phyloP scores from a whole-genome alignment of 805 yeast genomes.

The Zygotorulaspora danielsina region DNA sequence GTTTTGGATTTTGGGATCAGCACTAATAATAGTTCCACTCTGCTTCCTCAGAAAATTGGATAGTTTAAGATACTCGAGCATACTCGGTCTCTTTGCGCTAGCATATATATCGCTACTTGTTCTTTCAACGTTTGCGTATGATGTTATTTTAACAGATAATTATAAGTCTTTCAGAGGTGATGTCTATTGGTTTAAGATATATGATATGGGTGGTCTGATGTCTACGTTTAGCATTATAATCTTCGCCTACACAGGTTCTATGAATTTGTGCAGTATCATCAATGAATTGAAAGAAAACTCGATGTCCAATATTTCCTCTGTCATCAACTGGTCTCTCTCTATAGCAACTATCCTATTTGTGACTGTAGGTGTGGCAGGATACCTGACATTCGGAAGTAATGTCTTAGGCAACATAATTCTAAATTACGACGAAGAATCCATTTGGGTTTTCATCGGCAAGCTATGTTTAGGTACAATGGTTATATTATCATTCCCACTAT shows the following conservation, averaged over 20 bases:
- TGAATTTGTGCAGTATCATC: slow-evolving; percentile 72
- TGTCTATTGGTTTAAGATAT: slow-evolving; percentile 40
- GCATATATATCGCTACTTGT: slow-evolving; percentile 47
- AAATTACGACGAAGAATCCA: slow-evolving; percentile 54
- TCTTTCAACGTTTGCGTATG: slow-evolving; percentile 44
- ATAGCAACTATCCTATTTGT: slow-evolving; percentile 57
- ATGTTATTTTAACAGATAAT: slow-evolving; percentile 34
- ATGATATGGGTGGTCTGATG: slow-evolving; percentile 43
- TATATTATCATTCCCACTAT: slow-evolving; percentile 68
- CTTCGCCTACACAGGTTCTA: slow-evolving; percentile 79
- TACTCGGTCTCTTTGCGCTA: slow-evolving; percentile 65
- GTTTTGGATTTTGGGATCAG: slow-evolving; percentile 46
- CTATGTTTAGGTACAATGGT: slow-evolving; percentile 67
- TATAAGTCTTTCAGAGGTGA: slow-evolving; percentile 42
- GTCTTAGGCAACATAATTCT: slow-evolving; percentile 65
- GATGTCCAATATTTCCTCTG: slow-evolving; percentile 43
- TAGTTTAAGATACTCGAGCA: slow-evolving; percentile 63
- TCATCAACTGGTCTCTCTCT: slow-evolving; percentile 46
- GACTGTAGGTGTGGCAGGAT: slow-evolving; percentile 64
- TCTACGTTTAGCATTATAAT: slow-evolving; percentile 70
- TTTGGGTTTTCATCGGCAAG: slow-evolving; percentile 51
- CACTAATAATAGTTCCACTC: slow-evolving; percentile 56
- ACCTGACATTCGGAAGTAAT: slow-evolving; percentile 64
- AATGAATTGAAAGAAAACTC: slow-evolving; percentile 60
- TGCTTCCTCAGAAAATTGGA: slow-evolving; percentile 60